Evolutionary conservation across 2,329 filamentous ascomycete species (phyloP), one percentile per base, ranked within the genome.

Genomic region (Aspergillus caelatus): DNA sequence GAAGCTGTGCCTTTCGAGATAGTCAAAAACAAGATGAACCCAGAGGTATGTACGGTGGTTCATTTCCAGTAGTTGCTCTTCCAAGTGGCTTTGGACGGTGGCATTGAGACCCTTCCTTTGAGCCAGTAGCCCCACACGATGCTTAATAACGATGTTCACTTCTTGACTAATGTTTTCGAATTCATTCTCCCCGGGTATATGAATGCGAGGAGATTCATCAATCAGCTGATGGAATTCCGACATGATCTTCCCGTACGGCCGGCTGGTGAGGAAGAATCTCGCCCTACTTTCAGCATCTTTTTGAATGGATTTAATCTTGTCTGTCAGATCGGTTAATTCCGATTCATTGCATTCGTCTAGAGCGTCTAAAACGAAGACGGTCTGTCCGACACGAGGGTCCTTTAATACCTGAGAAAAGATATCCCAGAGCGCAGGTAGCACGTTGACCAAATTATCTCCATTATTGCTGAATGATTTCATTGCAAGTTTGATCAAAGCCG

Each of bases 341-440:
- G 48, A 65, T 43, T 73, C 69, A 7, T 43, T 57, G 58, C 72
- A 79, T 71, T 81, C 78, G 57, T 83, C 80, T 1, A 82, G 65
- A 1, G 77, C 79, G 68, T 82, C 79, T 6, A 82, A 63, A 1
- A 82, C 72, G 11, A 78, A 65, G 1, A 77, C 70, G 0, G 81
- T 50, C 26, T 71, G 58, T 1, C 73, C 77, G 2, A 75, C 66
- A 19, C 67, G 36, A 9, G 39, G 39, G 8, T 41, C 39, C 8
- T n/a, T 9, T 7, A 67, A 61, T 14, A 73, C 70, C 4, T 62
- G 69, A 19, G 61, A 56, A 1, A 82, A 56, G 46, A 81, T 73
- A 1, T 63, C 62, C 79, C 78, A 80, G 1, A 82, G 68, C 16
- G 68, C 64, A 30, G 46, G 11, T 11, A 68, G 65, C 2, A 64